Evolutionary conservation across 2,329 filamentous ascomycete genomes (phyloP).

Genomic region (Lasiodiplodia hormozganensis): DNA sequence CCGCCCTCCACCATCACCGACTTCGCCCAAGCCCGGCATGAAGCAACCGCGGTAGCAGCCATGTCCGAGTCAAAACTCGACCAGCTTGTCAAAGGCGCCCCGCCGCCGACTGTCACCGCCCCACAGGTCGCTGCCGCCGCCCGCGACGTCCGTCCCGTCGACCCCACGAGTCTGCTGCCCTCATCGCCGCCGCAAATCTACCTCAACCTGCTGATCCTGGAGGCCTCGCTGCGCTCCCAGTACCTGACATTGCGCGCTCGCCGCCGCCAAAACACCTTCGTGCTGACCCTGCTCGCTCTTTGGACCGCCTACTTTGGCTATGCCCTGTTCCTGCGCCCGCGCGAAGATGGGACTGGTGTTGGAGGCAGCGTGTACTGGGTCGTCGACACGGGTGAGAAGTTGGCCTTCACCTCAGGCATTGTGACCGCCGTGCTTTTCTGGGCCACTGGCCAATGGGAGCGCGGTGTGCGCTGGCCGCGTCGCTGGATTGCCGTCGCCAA

Average conservation of each 20-base stretch:
- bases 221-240: constrained; percentile 89
- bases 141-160: constrained; percentile 56
- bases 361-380: constrained; percentile 97
- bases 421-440: constrained; percentile 87
- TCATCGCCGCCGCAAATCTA: constrained; percentile 96
- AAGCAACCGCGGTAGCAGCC: constrained; percentile 18
- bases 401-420: constrained; percentile 89
- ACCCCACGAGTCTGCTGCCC: constrained; percentile 82
- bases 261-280: constrained; percentile 90
- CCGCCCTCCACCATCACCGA: constrained; percentile 3
- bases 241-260: constrained; percentile 90
- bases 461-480: constrained; percentile 91
- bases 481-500: constrained; percentile 91
- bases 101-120: constrained; percentile 65
- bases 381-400: constrained; percentile 85
- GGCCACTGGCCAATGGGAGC: constrained; percentile 96
- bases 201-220: constrained; percentile 95
- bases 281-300: constrained; percentile 76
- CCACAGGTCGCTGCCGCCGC: constrained; percentile 49
- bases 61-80: constrained; percentile 75
- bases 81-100: constrained; percentile 90
- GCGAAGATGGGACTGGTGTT: constrained; percentile 89
- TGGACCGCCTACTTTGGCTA: constrained; percentile 91
- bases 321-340: constrained; percentile 90
- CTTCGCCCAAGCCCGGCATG: constrained; percentile 3